Conservation (phyloP, 352 stramenopile species). For the Pseudoperonospora humuli region DNA sequence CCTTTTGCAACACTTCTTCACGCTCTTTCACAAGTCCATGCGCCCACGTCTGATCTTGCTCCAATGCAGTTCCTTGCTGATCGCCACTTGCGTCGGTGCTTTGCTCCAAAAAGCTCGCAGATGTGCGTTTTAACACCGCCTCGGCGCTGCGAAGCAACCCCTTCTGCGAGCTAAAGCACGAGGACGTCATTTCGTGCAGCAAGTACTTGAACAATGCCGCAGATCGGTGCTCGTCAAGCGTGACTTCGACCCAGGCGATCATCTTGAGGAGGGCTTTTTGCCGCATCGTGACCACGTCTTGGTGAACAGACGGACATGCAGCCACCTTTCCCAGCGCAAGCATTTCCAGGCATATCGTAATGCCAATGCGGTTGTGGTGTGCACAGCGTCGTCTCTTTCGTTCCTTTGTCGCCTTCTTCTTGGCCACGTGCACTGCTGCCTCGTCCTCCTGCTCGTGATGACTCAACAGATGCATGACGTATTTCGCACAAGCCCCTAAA, state of each 20-base stretch:
- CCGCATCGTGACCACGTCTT: slow-evolving; percentile 27
- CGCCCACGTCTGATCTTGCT: slow-evolving; percentile 48
- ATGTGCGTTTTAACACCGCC: slow-evolving; percentile 35
- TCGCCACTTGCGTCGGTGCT: slow-evolving; percentile 12
- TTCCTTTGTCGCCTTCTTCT: slow-evolving; percentile 17
- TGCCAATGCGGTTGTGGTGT: slow-evolving; percentile 65
- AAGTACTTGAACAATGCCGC: slow-evolving; percentile 44
- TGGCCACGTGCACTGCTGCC: slow-evolving; percentile 3
- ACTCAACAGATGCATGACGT: slow-evolving; percentile 50
- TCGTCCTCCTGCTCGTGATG: slow-evolving; percentile 33
- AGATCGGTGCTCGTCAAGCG: slow-evolving; percentile 39
- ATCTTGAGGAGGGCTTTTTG: slow-evolving; percentile 56
- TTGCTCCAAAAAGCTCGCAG: slow-evolving; percentile 29
- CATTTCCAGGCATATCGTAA: slow-evolving; percentile 68
- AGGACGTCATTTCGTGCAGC: slow-evolving; percentile 35
- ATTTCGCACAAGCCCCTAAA: slow-evolving; percentile 43
- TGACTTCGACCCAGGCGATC: slow-evolving; percentile 41
- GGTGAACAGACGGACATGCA: slow-evolving; percentile 15
- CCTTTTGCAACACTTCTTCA: slow-evolving; percentile 23
- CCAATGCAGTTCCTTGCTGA: slow-evolving; percentile 14
- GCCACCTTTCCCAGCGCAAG: slow-evolving; percentile 49
- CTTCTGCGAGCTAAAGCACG: slow-evolving; percentile 34
- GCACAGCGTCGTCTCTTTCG: slow-evolving; percentile 29
- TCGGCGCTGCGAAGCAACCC: slow-evolving; percentile 40
- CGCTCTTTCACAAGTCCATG: slow-evolving; percentile 39